Conservation (phyloP, 805 yeast genomes). For the Zygoascus flipseniorum region DNA sequence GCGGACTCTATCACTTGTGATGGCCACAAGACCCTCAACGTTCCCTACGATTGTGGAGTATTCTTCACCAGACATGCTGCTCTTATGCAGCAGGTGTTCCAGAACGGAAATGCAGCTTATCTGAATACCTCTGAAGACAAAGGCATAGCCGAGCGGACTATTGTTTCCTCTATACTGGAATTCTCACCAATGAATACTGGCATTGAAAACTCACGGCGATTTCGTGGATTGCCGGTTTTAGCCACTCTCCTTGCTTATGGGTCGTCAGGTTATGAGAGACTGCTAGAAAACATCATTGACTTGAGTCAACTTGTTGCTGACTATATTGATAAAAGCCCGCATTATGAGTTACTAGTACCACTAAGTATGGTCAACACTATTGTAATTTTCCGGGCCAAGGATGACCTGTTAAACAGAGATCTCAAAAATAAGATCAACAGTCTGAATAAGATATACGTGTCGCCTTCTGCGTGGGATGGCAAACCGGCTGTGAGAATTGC, state of each 20-base stretch:
- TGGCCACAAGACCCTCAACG: constrained; percentile 20
- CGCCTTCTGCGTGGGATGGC: constrained; percentile 17
- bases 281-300: constrained; percentile 11
- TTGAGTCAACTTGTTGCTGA: constrained; percentile 10
- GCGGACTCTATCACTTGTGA: constrained; percentile 21
- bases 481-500: constrained; percentile 18
- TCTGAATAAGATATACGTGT: constrained; percentile 12
- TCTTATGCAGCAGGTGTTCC: constrained; percentile 11
- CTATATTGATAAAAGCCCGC: constrained; percentile 8
- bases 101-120: constrained; percentile 19
- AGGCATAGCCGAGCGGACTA: not conserved
- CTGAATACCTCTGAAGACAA: constrained; percentile 2
- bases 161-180: not conserved
- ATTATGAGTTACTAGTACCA: constrained; percentile 13
- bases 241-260: constrained; percentile 19
- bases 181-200: constrained; percentile 15
- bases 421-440: constrained; percentile 12
- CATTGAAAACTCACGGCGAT: constrained; percentile 18
- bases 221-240: constrained; percentile 17
- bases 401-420: constrained; percentile 2
- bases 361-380: constrained; percentile 10
- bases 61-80: constrained; percentile 8
- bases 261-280: constrained; percentile 10
- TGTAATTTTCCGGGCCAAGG: constrained; percentile 17
- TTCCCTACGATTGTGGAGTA: constrained; percentile 21